Evolutionary conservation across 2,329 filamentous ascomycete species (phyloP).

Genomic region (Herpotrichia juniperi): DNA sequence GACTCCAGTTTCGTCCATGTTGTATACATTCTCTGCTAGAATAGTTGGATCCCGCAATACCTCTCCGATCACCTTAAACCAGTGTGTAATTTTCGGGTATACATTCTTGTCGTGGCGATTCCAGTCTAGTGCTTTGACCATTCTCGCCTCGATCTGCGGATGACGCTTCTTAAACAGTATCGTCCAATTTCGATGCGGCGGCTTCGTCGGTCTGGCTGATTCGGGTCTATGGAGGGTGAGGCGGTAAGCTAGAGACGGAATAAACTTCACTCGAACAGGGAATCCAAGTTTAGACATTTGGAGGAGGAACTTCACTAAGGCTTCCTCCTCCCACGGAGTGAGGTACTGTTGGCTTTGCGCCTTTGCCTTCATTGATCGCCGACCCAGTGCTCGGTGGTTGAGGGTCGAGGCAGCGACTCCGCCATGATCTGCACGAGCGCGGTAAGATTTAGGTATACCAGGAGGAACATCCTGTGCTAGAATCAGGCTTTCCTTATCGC

Average conservation of each 20-base stretch:
- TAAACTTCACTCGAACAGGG: not conserved
- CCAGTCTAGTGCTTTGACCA: not conserved
- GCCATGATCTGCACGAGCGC: not conserved
- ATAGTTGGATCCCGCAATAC: not conserved
- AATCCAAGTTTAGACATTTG: not conserved
- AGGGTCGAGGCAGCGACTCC: not conserved
- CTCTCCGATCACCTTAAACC: slow-evolving; percentile 1
- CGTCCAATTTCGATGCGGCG: too few species aligned
- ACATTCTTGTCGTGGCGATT: not conserved
- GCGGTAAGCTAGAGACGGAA: not conserved
- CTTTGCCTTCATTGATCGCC: not conserved
- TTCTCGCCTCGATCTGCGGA: not conserved
- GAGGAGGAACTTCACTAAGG: not conserved
- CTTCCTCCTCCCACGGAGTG: not conserved
- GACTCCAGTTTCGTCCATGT: not conserved
- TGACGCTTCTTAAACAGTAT: too few species aligned
- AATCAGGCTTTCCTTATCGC: not conserved
- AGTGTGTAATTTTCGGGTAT: not conserved
- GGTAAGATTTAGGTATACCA: not conserved
- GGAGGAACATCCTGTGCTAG: not conserved
- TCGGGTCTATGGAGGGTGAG: not conserved
- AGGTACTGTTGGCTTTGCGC: not conserved
- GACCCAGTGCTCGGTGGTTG: not conserved
- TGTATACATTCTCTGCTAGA: not conserved
- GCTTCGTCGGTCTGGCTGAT: not conserved